Percentiles rank a stretch among this genome's conserved stretches.
phyloP scores from a whole-genome alignment of 2,329 filamentous ascomycete species.

The Dactylellina cionopaga region DNA sequence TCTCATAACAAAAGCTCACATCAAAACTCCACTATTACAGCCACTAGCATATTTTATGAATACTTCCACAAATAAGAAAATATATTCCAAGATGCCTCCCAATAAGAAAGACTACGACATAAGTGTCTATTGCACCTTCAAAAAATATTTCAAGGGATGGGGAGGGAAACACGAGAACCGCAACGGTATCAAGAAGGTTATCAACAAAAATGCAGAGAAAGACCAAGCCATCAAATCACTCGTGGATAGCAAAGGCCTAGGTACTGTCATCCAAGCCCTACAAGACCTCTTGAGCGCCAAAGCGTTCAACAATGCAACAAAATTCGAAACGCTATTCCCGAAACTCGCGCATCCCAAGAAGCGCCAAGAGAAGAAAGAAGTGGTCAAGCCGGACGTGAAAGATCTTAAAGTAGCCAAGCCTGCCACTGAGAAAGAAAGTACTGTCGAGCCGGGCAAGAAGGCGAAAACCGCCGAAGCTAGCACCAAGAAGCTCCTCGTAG shows the following conservation, averaged over 20 bases:
- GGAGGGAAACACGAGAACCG: conserved; percentile 9
- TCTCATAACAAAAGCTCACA: no score
- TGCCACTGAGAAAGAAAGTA: neutral
- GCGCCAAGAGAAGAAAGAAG: neutral
- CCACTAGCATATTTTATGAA: no score
- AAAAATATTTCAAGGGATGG: conserved; percentile 6
- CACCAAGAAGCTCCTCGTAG: neutral
- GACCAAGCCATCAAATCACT: neutral
- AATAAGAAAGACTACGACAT: conserved; percentile 17
- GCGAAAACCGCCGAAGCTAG: neutral
- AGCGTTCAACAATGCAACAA: conserved; percentile 30
- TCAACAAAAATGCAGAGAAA: neutral
- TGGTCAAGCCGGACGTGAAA: neutral
- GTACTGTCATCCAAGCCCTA: neutral
- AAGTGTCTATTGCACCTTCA: conserved; percentile 42
- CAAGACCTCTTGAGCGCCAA: conserved; percentile 10
- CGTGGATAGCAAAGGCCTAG: neutral
- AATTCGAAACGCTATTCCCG: conserved; percentile 20
- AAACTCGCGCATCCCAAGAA: conserved; percentile 2
- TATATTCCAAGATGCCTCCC: neutral
- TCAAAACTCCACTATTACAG: no score
- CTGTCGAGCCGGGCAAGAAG: no score
- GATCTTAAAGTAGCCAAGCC: neutral
- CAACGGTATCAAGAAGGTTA: neutral
- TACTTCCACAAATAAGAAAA: no score